phyloP scores from a whole-genome alignment of 805 yeast species.

The Groenewaldozyma tartarivorans region DNA sequence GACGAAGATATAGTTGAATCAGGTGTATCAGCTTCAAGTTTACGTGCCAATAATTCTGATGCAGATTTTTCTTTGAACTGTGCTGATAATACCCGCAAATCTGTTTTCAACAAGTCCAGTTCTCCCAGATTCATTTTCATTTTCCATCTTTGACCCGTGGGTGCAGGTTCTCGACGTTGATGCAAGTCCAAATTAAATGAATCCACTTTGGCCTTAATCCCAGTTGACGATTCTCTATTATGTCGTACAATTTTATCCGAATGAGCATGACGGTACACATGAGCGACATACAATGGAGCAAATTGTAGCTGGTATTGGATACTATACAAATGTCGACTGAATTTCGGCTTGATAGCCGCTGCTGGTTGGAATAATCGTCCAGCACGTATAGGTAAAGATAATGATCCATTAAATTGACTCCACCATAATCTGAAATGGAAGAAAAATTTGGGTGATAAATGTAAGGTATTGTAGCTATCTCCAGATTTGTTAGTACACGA shows the following conservation, averaged over 20 bases:
- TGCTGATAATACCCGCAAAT: slow-evolving; percentile 58
- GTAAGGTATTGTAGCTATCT: slow-evolving; percentile 52
- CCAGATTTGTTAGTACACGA: neutral
- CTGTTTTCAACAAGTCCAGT: slow-evolving; percentile 58
- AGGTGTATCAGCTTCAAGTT: slow-evolving; percentile 7
- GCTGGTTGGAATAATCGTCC: slow-evolving; percentile 51
- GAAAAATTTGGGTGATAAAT: slow-evolving; percentile 62
- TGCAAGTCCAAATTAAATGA: slow-evolving; percentile 56
- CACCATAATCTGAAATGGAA: slow-evolving; percentile 76
- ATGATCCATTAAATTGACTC: slow-evolving; percentile 68
- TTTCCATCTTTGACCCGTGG: slow-evolving; percentile 33
- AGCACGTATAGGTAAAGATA: slow-evolving; percentile 67
- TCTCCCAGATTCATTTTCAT: slow-evolving; percentile 60
- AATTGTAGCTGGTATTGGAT: slow-evolving; percentile 71
- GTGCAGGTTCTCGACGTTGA: slow-evolving; percentile 36
- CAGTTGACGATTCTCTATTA: slow-evolving; percentile 42
- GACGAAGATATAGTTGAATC: slow-evolving; percentile 9
- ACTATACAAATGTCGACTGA: slow-evolving; percentile 65
- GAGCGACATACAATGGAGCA: slow-evolving; percentile 65
- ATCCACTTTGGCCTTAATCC: slow-evolving; percentile 55
- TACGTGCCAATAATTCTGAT: slow-evolving; percentile 31
- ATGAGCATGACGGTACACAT: slow-evolving; percentile 47
- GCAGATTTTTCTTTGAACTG: slow-evolving; percentile 48
- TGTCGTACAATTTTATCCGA: slow-evolving; percentile 33
- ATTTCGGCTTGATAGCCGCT: slow-evolving; percentile 35